Base-by-base conservation (phyloP, 441 rosid species). In the Aquilaria agallochum region DNA sequence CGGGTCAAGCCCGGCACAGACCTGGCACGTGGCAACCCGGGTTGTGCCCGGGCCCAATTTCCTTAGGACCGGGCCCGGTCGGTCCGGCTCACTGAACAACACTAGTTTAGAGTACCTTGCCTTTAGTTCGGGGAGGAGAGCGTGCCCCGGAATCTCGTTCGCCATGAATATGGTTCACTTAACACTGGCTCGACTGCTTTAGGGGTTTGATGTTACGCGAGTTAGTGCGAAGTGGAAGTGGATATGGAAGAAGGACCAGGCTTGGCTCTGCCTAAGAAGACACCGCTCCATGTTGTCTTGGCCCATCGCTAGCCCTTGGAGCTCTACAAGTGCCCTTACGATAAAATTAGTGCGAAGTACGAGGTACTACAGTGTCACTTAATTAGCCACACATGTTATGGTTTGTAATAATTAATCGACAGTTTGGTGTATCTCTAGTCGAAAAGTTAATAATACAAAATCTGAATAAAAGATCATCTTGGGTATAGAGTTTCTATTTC, bases 211-310 rank as follows among this genome's bases (percentile, higher is more conserved):
- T 40, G n/a, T 77, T 49, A 50, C 56, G 0, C 63, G 72, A 2
- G 33, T 42, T 0, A 58, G 3, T 1, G 62, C 10, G 36, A 8
- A 32, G 42, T 36, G 42, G 36, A 55, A 1, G 79, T 80, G 66
- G 86, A 78, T 50, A 74, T 81, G 85, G 67, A 45, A 0, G 83
- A 76, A 64, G 82, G 83, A 0, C 12, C 70, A 6, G 89, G 84
- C 45, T n/a, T 86, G 60, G 74, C 73, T 9, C 45, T 89, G 64
- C 88, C 90, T 0, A 89, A 89, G 65, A 58, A 65, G 10, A 69
- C 62, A 10, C 89, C 84, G 2, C 71, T 89, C 12, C 78, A 77
- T 51, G 78, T 76, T 9, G n/a, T 65, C 14, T 52, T 85, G 40
- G 65, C 53, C 10, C 94, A 90, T 2, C 78, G 92, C 58, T 76